Conservation (phyloP, 768 basidiomycete genomes). For the Clitopilus hobsonii region DNA sequence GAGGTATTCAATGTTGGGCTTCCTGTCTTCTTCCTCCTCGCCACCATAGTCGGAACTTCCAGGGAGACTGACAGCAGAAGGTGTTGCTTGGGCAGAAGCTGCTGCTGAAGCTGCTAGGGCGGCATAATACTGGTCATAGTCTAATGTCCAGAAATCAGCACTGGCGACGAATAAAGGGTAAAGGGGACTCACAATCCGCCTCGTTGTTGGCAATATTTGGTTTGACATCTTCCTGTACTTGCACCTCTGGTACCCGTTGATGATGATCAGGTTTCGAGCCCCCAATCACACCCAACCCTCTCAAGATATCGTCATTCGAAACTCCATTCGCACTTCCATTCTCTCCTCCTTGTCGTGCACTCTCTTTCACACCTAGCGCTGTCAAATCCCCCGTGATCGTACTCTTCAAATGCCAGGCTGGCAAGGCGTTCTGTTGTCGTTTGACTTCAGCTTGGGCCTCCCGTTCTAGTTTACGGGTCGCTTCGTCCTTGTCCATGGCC, state of each 20-base stretch:
- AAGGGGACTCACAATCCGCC: slow-evolving; percentile 53
- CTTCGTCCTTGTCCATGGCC: slow-evolving; percentile 85
- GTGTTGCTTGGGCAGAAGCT: slow-evolving; percentile 58
- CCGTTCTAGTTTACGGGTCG: slow-evolving; percentile 63
- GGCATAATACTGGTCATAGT: slow-evolving; percentile 82
- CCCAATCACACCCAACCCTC: slow-evolving; percentile 59
- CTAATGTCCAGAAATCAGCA: slow-evolving; percentile 26
- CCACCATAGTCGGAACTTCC: slow-evolving; percentile 48
- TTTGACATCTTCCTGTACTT: slow-evolving; percentile 19
- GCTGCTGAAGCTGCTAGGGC: slow-evolving; percentile 58
- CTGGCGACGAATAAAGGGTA: neutral
- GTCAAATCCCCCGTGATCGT: slow-evolving; percentile 93
- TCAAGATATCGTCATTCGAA: slow-evolving; percentile 64
- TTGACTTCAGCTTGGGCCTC: slow-evolving; percentile 82
- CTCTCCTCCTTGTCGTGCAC: slow-evolving; percentile 39
- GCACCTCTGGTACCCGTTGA: slow-evolving; percentile 9
- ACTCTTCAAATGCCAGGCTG: slow-evolving; percentile 93
- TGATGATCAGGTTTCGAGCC: slow-evolving; percentile 19
- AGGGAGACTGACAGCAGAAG: slow-evolving; percentile 44
- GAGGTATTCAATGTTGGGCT: slow-evolving; percentile 60
- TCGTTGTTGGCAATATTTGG: slow-evolving; percentile 40
- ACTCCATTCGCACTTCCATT: slow-evolving; percentile 19
- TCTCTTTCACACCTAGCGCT: slow-evolving; percentile 76
- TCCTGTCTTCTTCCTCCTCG: slow-evolving; percentile 68
- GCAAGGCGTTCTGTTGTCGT: slow-evolving; percentile 85